Evolutionary conservation across 2,329 filamentous ascomycete species (phyloP), one percentile per base, ranked within the genome.

Genomic region (Cladosporium colombiae): DNA sequence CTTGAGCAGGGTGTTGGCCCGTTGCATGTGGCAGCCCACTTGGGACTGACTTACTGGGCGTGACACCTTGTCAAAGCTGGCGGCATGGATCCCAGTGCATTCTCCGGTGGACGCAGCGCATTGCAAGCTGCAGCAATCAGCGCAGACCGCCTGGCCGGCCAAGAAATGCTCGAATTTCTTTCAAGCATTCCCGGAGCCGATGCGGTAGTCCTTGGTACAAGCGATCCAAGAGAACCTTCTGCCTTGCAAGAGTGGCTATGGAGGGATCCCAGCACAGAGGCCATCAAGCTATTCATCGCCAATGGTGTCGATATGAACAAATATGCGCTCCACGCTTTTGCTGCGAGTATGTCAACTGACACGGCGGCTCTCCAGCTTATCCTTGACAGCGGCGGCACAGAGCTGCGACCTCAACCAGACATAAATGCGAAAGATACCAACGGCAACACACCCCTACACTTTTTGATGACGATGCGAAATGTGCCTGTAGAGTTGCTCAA

Each of bases 401-500:
- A 66, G 18, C 27, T 8, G 16, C 50, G 25, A 53, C 25, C 50
- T 5, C 21, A 44, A 29, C 44, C 65, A 8, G 56, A 69, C 53
- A 69, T 71, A 59, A 68, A 69, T 59, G 67, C 59, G 7, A 35
- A 66, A 29, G 60, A 68, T 29, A 31, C 40, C 10, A 46, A 37
- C 33, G 65, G 65, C 37, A 62, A 67, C 44, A 68, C 66, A 14
- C 64, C 68, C 3, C 58, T 69, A 5, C 68, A 69, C 53, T 52
- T 56, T 27, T 61, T 69, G 13, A 44, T 69, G 37, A 31, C 33
- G 55, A 62, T 65, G 33, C 27, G 31, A 55, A 58, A 63, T 16
- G 64, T 68, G 29, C 67, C 69, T 3, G 14, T 64, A 10, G 69
- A 69, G 18, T 29, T 70, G 13, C 50, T 71, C 23, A 63, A 66